Percentiles rank a stretch among this genome's conserved stretches.
phyloP scores from a whole-genome alignment of 2,329 filamentous ascomycete genomes.

The Calonectria pseudoturangicola region DNA sequence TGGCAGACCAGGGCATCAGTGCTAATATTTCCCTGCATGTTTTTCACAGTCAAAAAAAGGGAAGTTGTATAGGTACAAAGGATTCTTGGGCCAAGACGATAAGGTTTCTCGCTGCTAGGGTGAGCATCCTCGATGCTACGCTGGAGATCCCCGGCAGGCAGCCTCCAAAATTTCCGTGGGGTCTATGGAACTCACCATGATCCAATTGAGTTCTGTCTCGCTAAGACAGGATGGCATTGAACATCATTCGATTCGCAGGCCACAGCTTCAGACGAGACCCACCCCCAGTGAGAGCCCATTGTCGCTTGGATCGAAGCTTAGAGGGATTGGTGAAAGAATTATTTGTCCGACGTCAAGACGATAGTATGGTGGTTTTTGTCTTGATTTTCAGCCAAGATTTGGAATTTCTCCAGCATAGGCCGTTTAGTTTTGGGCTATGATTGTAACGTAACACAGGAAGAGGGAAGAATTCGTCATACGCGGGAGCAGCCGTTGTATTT shows the following conservation, averaged over 20 bases:
- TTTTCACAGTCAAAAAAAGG: not conserved
- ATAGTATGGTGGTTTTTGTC: not conserved
- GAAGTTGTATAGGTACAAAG: constrained; percentile 8
- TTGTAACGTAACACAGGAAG: no score
- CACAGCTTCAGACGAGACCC: not conserved
- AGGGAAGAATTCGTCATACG: no score
- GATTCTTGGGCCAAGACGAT: not conserved
- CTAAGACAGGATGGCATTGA: no score
- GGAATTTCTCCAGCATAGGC: no score
- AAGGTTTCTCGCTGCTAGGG: constrained; percentile 20
- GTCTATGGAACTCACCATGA: no score
- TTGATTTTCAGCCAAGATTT: not conserved
- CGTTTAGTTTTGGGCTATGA: no score
- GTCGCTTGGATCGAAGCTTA: not conserved
- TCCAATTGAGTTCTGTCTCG: not conserved
- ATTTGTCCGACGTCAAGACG: not conserved
- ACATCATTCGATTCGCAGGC: not conserved
- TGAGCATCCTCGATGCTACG: constrained; percentile 10
- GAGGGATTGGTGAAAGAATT: not conserved
- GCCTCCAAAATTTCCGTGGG: not conserved
- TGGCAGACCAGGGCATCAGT: not conserved
- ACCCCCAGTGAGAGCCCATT: not conserved
- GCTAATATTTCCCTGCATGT: not conserved
- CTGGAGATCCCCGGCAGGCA: constrained; percentile 1
- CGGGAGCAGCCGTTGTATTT: no score